Base-by-base conservation (phyloP, 2,329 filamentous ascomycete genomes). In the Dothistroma septosporum region DNA sequence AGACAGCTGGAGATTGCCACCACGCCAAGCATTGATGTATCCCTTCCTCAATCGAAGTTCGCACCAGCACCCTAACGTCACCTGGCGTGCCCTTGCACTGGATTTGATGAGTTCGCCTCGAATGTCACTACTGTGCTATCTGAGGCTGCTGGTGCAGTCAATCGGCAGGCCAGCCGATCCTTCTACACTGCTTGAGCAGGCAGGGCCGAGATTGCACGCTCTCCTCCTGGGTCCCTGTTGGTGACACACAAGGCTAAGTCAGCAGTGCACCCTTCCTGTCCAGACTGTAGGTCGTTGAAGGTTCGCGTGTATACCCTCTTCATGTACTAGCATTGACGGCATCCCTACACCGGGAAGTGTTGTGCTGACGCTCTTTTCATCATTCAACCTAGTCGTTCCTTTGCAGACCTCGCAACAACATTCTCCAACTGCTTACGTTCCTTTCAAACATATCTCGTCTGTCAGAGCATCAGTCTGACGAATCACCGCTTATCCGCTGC, bases 321-420 rank as follows among this genome's bases (percentile, higher is more conserved):
- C 66, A 68, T 73, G 61, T 28, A 55, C 56, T 65, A 61, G 61
- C 63, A 61, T 59, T 60, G 53, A 64, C 57, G 55, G 58, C 56
- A 46, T 58, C 52, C 59, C 53, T 61, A 57, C 55, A 50, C 57
- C 55, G 60, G 59, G 60, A 61, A 59, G 61, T 60, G 37, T 44
- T 44, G 47, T 49, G 62, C 59, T 64, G 57, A 58, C 64, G 53
- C 58, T 66, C 65, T 55, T 63, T 66, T 53, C 48, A 32, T 48
- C 50, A 54, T 58, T 70, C 70, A 74, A 74, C 66, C 63, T 68
- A 76, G 75, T 77, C 76, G 76, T 76, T 79, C 76, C 72, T 76
- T 79, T 53, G 50, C 50, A 32, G 21, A 35, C 24, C 53, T 37
- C 31, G 5, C 32, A 33, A 46, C 35, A 52, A 60, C 47, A 73